Conservation (phyloP, 23 red algal genomes). For the Gracilaria gracilis region DNA sequence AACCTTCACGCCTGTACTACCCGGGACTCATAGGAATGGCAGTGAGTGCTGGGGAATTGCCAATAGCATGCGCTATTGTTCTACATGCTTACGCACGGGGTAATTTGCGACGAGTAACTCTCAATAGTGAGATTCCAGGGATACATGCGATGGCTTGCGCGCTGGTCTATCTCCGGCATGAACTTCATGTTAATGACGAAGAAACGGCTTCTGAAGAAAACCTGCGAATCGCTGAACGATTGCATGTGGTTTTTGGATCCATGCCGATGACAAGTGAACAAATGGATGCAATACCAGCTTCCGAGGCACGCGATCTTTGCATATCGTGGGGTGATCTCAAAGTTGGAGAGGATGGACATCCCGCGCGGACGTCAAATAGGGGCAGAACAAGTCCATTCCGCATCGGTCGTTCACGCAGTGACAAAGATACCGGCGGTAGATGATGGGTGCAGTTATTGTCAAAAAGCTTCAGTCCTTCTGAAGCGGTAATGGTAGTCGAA, state of each 20-base stretch:
- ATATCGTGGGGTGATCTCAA: slow-evolving; percentile 35
- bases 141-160: slow-evolving; percentile 51
- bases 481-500: not conserved
- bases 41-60: slow-evolving; percentile 28
- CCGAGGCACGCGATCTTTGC: not conserved
- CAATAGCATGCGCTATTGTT: slow-evolving; percentile 40
- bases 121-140: slow-evolving; percentile 42
- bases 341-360: not conserved
- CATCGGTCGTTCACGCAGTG: not conserved
- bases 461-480: not conserved
- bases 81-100: slow-evolving; percentile 71
- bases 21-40: slow-evolving; percentile 53
- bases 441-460: not conserved
- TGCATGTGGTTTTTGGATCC: slow-evolving; percentile 49
- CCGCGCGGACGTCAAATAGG: not conserved
- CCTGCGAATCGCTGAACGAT: slow-evolving; percentile 5
- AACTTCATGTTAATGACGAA: not conserved
- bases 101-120: slow-evolving; percentile 35
- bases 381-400: not conserved
- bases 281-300: slow-evolving; percentile 33
- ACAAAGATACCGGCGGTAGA: not conserved
- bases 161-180: slow-evolving; percentile 35
- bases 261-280: slow-evolving; percentile 47
- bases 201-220: not conserved
- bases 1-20: slow-evolving; percentile 45